These are phyloP conservation scores for Ophioceras dolichostomum DNA, from an alignment of 2,329 filamentous ascomycete genomes.

Conservation along the genomic window DNA sequence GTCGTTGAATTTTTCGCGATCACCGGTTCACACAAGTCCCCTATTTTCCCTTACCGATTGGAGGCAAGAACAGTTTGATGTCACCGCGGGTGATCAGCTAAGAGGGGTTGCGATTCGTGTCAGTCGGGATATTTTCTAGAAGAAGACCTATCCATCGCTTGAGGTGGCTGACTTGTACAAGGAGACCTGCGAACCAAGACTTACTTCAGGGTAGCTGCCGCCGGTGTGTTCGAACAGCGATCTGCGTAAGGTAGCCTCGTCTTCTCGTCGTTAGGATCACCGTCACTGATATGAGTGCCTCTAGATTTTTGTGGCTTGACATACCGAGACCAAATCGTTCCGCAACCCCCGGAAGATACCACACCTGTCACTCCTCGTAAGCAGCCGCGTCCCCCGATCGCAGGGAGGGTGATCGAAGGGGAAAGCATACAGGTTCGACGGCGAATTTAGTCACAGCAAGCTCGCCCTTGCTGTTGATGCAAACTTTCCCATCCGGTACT, in stretches of 20 bases:
- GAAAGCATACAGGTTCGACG: conserved; percentile 67
- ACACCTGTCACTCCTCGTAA: conserved; percentile 31
- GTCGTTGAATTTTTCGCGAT: too few relatives aligned
- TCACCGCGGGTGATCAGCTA: conserved; percentile 82
- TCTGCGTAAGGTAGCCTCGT: conserved; percentile 76
- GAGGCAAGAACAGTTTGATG: conserved; percentile 90
- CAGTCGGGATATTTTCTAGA: too few relatives aligned
- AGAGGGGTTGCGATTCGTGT: conserved; percentile 1
- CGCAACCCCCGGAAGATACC: conserved; percentile 79
- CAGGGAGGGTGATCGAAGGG: conserved; percentile 16
- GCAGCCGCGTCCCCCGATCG: not conserved
- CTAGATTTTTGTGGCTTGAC: too few relatives aligned
- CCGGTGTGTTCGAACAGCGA: conserved; percentile 92
- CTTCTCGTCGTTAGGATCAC: conserved; percentile 21
- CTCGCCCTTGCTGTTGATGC: conserved; percentile 75
- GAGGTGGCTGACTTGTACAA: not conserved
- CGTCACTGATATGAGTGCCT: too few relatives aligned
- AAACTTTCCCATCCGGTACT: conserved; percentile 74
- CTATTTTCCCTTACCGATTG: conserved; percentile 73
- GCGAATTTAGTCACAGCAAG: conserved; percentile 92
- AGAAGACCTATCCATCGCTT: not conserved
- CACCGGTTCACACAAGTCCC: too few relatives aligned
- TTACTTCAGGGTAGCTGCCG: conserved; percentile 80
- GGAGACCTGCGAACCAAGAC: too few relatives aligned
- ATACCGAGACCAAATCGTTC: conserved; percentile 81